Conservation (phyloP, 139 green algal genomes). For the Pedinophyceae sp. region DNA sequence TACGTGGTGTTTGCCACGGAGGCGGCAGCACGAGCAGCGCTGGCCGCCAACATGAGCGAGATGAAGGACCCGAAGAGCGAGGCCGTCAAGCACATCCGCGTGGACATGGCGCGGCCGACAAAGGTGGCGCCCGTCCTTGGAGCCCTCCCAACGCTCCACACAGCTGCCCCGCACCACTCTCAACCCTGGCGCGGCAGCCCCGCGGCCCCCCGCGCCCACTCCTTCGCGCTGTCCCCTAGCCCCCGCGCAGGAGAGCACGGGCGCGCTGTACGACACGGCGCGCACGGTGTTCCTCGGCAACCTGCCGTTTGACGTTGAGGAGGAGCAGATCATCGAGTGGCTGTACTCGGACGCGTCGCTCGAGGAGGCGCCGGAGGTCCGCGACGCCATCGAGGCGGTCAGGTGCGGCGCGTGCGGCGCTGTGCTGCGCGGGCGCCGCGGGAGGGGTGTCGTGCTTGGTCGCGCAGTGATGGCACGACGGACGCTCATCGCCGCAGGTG, state of each 20-base stretch:
- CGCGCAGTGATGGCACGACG: too few species aligned
- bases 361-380: slow-evolving; percentile 68
- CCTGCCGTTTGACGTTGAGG: slow-evolving; percentile 48
- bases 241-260: slow-evolving; percentile 3
- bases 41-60: slow-evolving; percentile 57
- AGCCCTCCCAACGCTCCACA: slow-evolving; percentile 1
- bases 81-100: slow-evolving; percentile 41
- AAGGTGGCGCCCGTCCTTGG: slow-evolving; percentile 7
- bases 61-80: not conserved
- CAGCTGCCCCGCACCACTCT: slow-evolving; percentile 2
- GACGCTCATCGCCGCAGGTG: too few species aligned
- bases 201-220: too few species aligned
- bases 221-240: too few species aligned
- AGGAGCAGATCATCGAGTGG: slow-evolving; percentile 38
- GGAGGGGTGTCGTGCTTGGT: too few species aligned
- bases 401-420: too few species aligned
- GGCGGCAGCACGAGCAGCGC: slow-evolving; percentile 19
- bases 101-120: slow-evolving; percentile 34
- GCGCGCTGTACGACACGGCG: slow-evolving; percentile 43
- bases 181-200: not conserved
- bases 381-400: too few species aligned
- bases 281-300: slow-evolving; percentile 78
- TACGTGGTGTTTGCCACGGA: slow-evolving; percentile 61
- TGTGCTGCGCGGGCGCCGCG: too few species aligned
- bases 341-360: slow-evolving; percentile 21